Percentiles rank a stretch among this genome's conserved stretches.
These are phyloP conservation scores for Cochlearia excelsa DNA, from an alignment of 345 rosid species.

Conservation along the genomic window DNA sequence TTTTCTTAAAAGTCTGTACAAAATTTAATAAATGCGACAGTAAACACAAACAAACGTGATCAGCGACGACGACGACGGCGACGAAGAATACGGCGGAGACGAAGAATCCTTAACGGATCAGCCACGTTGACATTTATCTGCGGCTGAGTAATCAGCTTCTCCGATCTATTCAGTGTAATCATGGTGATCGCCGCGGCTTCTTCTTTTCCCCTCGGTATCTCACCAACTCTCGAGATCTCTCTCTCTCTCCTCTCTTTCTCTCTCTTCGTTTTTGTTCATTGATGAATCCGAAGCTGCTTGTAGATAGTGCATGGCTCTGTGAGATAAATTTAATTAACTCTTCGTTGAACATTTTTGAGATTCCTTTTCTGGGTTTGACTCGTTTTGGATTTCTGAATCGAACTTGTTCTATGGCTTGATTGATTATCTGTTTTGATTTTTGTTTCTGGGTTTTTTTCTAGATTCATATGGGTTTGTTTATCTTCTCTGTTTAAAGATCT, in stretches of 20 bases:
- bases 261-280: background rate
- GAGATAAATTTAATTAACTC: conserved; percentile 8
- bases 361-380: conserved; percentile 7
- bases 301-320: conserved; percentile 25
- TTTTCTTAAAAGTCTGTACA: conserved; percentile 29
- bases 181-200: conserved; percentile 82
- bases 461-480: too few relatives aligned
- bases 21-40: conserved; percentile 26
- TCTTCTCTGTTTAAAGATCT: too few relatives aligned
- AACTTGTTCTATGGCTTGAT: conserved; percentile 9
- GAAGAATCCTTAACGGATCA: conserved; percentile 1
- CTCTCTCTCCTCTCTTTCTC: background rate
- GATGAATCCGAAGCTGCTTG: conserved; percentile 6
- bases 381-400: conserved; percentile 4
- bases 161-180: conserved; percentile 23
- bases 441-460: too few relatives aligned
- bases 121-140: conserved; percentile 18
- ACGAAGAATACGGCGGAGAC: conserved; percentile 19
- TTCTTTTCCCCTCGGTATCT: conserved; percentile 56
- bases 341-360: background rate
- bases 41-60: conserved; percentile 36
- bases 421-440: background rate
- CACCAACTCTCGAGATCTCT: conserved; percentile 13
- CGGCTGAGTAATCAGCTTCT: conserved; percentile 16
- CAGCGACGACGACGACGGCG: conserved; percentile 21